A percentile compares a stretch with the other conserved stretches of the same genome.
Conservation (phyloP, 2,329 filamentous ascomycete species). For the Lomentospora prolificans region DNA sequence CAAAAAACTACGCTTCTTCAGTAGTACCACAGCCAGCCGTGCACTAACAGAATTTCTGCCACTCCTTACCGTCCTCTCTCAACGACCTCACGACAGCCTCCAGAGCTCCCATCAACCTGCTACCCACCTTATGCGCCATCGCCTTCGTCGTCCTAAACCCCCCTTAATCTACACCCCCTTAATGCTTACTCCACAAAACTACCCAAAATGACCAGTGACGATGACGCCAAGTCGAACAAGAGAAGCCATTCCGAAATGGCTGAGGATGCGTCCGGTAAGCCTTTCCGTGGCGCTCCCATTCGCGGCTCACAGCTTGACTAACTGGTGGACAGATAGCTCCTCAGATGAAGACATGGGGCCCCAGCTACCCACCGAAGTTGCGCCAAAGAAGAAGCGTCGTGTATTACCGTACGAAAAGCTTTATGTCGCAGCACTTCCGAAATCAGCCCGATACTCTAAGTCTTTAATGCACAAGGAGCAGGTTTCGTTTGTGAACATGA, state of each 20-base stretch:
- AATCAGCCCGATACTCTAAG: constrained; percentile 75
- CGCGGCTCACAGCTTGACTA: not conserved
- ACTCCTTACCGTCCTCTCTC: too few relatives aligned
- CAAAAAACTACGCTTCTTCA: too few relatives aligned
- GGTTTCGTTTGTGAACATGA: constrained; percentile 77
- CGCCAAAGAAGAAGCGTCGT: constrained; percentile 82
- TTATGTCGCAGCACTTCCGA: constrained; percentile 81
- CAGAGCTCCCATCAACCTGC: too few relatives aligned
- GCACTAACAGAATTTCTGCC: too few relatives aligned
- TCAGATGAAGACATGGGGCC: constrained; percentile 91
- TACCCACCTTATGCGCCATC: too few relatives aligned
- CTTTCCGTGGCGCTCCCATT: not conserved
- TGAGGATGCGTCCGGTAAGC: constrained; percentile 5
- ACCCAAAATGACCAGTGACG: constrained; percentile 14
- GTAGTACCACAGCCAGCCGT: too few relatives aligned
- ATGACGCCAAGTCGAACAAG: constrained; percentile 23
- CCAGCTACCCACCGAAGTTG: constrained; percentile 68
- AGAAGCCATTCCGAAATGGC: constrained; percentile 5
- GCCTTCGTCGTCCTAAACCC: too few relatives aligned
- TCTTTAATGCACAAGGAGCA: constrained; percentile 99
- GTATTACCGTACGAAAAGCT: constrained; percentile 91
- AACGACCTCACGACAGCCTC: too few relatives aligned
- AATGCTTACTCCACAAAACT: too few relatives aligned
- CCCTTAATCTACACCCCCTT: too few relatives aligned
- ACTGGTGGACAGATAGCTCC: constrained; percentile 29